Percentiles rank a stretch among this genome's conserved stretches.
These are phyloP conservation scores for Galerina marginata DNA, from an alignment of 768 basidiomycete genomes.

Conservation along the genomic window DNA sequence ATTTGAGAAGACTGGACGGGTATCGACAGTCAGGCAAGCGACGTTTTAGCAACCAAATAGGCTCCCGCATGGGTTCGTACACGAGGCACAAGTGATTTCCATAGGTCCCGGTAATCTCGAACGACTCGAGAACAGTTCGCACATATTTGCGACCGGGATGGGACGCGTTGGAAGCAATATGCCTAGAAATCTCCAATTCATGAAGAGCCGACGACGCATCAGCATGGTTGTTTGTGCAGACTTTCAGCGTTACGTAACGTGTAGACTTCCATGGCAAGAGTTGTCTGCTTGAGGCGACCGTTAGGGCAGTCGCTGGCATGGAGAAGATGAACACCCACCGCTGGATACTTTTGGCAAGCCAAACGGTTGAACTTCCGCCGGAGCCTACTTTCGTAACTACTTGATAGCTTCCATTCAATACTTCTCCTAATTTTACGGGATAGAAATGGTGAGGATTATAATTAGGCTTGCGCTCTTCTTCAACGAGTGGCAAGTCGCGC, in stretches of 20 bases:
- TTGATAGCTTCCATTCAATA: conserved; percentile 1
- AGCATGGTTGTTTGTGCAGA: neutral
- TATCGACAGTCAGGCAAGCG: neutral
- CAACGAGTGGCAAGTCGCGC: neutral
- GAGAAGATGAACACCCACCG: neutral
- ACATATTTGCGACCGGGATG: neutral
- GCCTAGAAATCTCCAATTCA: neutral
- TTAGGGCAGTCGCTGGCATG: neutral
- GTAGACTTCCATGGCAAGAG: neutral
- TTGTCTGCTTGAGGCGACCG: neutral
- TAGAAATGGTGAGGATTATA: neutral
- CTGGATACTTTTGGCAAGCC: neutral
- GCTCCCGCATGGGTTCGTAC: conserved; percentile 5
- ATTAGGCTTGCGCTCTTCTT: neutral
- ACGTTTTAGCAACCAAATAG: conserved; percentile 5
- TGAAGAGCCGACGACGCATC: neutral
- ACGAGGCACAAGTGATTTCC: conserved; percentile 4
- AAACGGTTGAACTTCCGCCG: conserved; percentile 2
- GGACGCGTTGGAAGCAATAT: neutral
- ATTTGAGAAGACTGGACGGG: neutral
- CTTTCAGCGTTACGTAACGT: neutral
- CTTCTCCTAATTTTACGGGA: neutral
- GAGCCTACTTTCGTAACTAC: conserved; percentile 2
- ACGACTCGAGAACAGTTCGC: neutral
- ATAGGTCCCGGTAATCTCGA: neutral